These are phyloP conservation scores for Tetrahymena borealis DNA, from an alignment of 73 alveolate genomes.

Conservation along the genomic window DNA sequence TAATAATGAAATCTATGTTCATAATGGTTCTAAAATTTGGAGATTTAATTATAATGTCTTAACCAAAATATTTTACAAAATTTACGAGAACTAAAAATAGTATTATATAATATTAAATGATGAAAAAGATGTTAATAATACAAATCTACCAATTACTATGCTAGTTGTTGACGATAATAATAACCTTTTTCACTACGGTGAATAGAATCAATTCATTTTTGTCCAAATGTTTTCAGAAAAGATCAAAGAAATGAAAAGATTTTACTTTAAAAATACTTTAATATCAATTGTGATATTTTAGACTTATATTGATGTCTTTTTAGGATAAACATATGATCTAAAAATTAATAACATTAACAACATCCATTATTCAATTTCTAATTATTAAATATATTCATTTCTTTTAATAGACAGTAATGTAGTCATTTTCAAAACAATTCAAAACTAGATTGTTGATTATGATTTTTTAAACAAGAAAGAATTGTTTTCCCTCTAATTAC, in stretches of 20 bases:
- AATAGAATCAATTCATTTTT: too few relatives aligned
- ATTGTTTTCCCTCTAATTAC: neutral
- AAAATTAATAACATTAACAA: neutral
- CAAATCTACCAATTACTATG: neutral
- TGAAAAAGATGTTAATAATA: neutral
- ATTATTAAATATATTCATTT: neutral
- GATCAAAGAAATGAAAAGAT: neutral
- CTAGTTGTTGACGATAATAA: neutral
- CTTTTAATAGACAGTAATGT: neutral
- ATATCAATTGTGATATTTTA: neutral
- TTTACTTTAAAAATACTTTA: neutral
- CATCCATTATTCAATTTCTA: neutral
- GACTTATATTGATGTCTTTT: neutral
- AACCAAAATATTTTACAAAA: neutral
- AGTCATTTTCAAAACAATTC: neutral
- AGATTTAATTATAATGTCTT: neutral
- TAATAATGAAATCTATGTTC: neutral
- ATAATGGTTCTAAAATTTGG: neutral
- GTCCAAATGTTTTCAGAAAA: neutral
- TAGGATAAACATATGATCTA: neutral
- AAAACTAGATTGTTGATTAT: neutral
- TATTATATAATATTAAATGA: neutral
- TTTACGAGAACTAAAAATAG: neutral
- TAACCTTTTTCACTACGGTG: neutral
- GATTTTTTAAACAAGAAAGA: neutral